Evolutionary conservation across 768 basidiomycete genomes (phyloP).

Genomic region (Terana coerulea): DNA sequence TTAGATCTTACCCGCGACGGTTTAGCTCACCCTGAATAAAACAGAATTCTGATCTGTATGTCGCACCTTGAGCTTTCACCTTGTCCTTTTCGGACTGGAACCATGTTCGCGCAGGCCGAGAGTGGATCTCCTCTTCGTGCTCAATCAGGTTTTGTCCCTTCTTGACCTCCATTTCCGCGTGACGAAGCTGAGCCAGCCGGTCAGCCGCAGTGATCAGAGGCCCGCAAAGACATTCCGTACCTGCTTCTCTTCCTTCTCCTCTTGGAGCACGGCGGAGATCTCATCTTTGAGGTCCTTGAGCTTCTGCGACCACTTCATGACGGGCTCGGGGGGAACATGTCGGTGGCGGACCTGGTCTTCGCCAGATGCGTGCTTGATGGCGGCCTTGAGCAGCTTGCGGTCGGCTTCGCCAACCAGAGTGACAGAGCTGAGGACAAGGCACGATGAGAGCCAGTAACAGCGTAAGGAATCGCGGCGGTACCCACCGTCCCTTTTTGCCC

Average conservation of each 20-base stretch:
- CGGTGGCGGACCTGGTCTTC: slow-evolving; percentile 87
- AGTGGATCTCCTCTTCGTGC: slow-evolving; percentile 88
- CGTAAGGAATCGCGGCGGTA: slow-evolving; percentile 7
- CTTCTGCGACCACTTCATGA: slow-evolving; percentile 66
- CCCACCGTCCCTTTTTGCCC: slow-evolving; percentile 86
- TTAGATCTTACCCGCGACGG: too few relatives aligned
- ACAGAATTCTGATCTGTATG: too few relatives aligned
- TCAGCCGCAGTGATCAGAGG: slow-evolving; percentile 15
- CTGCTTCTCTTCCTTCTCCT: slow-evolving; percentile 95
- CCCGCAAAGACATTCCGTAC: slow-evolving; percentile 34
- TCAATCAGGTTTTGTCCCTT: slow-evolving; percentile 96
- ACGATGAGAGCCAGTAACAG: background rate
- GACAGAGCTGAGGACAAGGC: slow-evolving; percentile 59
- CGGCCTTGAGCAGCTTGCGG: slow-evolving; percentile 93
- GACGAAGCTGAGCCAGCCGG: slow-evolving; percentile 55
- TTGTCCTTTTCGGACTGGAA: slow-evolving; percentile 91
- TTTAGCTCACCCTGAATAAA: too few relatives aligned
- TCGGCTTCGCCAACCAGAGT: slow-evolving; percentile 95
- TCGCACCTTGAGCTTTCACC: slow-evolving; percentile 67
- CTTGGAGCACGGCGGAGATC: slow-evolving; percentile 72
- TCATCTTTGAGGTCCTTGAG: slow-evolving; percentile 72
- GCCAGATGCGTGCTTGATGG: slow-evolving; percentile 80
- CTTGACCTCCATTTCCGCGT: slow-evolving; percentile 92
- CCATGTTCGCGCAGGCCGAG: slow-evolving; percentile 96
- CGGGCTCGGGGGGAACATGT: slow-evolving; percentile 72